Evolutionary conservation across 1,284 basidiomycete species (phyloP).

Genomic region (Microbotryum intermedium): DNA sequence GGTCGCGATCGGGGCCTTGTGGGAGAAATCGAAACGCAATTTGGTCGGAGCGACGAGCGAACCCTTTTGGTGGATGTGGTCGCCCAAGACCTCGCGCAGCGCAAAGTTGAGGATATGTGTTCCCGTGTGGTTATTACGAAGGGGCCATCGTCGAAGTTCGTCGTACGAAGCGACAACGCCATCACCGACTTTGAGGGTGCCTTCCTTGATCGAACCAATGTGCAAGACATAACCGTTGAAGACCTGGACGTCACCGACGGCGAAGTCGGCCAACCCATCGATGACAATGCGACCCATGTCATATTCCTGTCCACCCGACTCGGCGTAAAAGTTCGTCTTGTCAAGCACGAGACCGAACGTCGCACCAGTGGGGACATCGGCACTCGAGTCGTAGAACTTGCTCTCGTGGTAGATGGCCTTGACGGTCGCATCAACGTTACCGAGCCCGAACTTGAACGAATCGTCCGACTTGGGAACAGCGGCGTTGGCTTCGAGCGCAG

Average conservation of each 20-base stretch:
- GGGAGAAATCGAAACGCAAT: constrained; percentile 96
- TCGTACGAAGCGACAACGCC: constrained; percentile 66
- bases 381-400: constrained; percentile 63
- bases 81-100: constrained; percentile 85
- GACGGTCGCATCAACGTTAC: constrained; percentile 65
- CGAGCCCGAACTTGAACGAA: constrained; percentile 67
- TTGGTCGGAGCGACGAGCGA: constrained; percentile 93
- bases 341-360: constrained; percentile 84
- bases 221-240: constrained; percentile 82
- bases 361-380: constrained; percentile 49
- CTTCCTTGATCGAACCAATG: constrained; percentile 60
- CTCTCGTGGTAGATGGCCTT: constrained; percentile 81
- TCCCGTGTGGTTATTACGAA: constrained; percentile 96
- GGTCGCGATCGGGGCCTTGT: constrained; percentile 73
- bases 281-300: constrained; percentile 92
- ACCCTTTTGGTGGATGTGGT: constrained; percentile 96
- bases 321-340: constrained; percentile 94
- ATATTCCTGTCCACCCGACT: constrained; percentile 93
- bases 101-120: constrained; percentile 96
- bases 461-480: constrained; percentile 90
- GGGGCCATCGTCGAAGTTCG: constrained; percentile 82
- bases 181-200: constrained; percentile 60
- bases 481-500: constrained; percentile 68
- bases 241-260: constrained; percentile 84
- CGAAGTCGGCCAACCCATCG: constrained; percentile 84